A percentile compares a stretch with the other conserved stretches of the same genome.
Conservation (phyloP, 106 monocot species). For the Phalaenopsis aphrodite region DNA sequence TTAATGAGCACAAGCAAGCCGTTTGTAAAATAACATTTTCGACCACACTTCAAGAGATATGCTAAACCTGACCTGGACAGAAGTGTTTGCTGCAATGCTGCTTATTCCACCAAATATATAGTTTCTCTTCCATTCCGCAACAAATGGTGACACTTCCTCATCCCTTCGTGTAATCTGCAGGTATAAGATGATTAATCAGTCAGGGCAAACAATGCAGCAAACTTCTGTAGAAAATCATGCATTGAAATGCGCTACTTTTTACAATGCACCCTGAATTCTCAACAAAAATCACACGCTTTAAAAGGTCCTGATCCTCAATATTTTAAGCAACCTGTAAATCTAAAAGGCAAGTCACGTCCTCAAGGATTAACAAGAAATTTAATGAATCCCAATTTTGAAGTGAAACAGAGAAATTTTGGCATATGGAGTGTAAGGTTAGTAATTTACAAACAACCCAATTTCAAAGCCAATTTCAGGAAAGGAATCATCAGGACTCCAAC, state of each 20-base stretch:
- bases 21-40: background rate
- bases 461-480: too few relatives aligned
- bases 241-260: background rate
- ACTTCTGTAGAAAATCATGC: background rate
- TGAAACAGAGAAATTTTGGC: background rate
- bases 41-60: background rate
- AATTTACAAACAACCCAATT: too few relatives aligned
- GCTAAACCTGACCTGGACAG: constrained; percentile 93
- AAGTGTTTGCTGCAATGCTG: constrained; percentile 75
- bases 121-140: constrained; percentile 77
- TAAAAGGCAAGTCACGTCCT: background rate
- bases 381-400: background rate
- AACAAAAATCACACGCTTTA: background rate
- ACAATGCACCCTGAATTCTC: background rate
- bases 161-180: constrained; percentile 81
- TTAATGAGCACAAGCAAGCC: constrained; percentile 5
- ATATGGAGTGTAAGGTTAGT: background rate
- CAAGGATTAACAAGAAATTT: background rate
- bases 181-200: background rate
- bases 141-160: constrained; percentile 89
- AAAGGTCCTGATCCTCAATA: background rate
- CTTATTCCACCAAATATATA: constrained; percentile 96
- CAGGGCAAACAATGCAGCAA: background rate
- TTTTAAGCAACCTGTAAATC: background rate
- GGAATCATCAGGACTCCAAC: too few relatives aligned